Evolutionary conservation across 192 early-diverging fungal genomes (phyloP).

Genomic region (Blastocladiella britannica): DNA sequence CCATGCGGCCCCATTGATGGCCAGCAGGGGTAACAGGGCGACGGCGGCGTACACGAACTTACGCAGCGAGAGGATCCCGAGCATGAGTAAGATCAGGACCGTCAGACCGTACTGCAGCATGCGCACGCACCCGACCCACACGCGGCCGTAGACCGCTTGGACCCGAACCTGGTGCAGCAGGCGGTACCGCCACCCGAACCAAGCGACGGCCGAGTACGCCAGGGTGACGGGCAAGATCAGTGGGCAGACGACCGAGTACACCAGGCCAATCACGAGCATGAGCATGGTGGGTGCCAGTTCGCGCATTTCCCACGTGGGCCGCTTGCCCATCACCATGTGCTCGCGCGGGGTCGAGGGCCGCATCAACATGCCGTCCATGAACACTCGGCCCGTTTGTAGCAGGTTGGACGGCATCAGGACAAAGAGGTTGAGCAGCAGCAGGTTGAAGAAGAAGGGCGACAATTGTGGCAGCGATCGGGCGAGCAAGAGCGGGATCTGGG

Average conservation of each 20-base stretch:
- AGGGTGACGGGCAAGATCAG: conserved; percentile 46
- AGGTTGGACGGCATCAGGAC: conserved; percentile 47
- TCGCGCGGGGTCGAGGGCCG: conserved; percentile 53
- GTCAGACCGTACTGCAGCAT: conserved; percentile 43
- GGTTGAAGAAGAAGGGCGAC: conserved; percentile 60
- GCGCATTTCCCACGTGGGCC: conserved; percentile 43
- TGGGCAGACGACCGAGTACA: conserved; percentile 57
- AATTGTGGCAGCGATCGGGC: conserved; percentile 44
- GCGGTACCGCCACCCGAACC: conserved; percentile 52
- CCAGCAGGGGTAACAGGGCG: neutral
- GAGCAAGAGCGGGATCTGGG: conserved; percentile 33
- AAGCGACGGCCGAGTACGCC: conserved; percentile 42
- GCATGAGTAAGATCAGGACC: conserved; percentile 37
- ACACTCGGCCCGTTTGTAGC: conserved; percentile 38
- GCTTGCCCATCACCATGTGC: conserved; percentile 47
- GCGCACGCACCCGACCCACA: conserved; percentile 13
- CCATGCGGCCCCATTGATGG: neutral
- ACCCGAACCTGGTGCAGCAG: conserved; percentile 30
- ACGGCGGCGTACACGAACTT: neutral
- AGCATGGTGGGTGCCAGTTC: conserved; percentile 44
- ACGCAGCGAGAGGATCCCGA: conserved; percentile 5
- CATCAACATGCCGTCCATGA: conserved; percentile 27
- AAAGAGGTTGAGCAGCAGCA: conserved; percentile 48
- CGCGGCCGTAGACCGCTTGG: neutral
- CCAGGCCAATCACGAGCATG: conserved; percentile 46